A percentile compares a stretch with the other conserved stretches of the same genome.
These are phyloP conservation scores for Diplocarpon rosae DNA, from an alignment of 2,329 filamentous ascomycete genomes.

Conservation along the genomic window DNA sequence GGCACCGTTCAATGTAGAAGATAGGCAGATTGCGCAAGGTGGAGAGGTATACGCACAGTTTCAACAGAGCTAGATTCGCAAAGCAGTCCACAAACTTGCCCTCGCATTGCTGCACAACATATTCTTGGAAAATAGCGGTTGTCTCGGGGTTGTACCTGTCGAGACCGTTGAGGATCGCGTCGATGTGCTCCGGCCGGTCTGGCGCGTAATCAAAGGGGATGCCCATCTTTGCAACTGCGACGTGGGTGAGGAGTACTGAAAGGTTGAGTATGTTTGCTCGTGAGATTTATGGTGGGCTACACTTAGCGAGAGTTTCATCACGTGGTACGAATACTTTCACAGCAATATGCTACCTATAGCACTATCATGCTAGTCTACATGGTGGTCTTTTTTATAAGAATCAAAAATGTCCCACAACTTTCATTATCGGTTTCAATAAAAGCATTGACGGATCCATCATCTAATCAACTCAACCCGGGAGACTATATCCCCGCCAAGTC, in stretches of 20 bases:
- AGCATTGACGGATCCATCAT: too few species aligned
- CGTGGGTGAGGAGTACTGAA: neutral
- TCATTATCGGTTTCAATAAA: too few species aligned
- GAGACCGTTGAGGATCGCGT: slow-evolving; percentile 88
- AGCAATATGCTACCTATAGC: too few species aligned
- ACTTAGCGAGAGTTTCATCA: too few species aligned
- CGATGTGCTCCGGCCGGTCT: slow-evolving; percentile 85
- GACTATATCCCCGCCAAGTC: slow-evolving; percentile 56
- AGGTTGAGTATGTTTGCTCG: neutral
- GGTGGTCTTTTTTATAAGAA: too few species aligned
- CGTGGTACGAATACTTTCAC: too few species aligned
- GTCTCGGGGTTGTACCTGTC: slow-evolving; percentile 99
- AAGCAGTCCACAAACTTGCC: slow-evolving; percentile 91
- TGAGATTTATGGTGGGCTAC: too few species aligned
- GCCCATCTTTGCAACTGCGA: slow-evolving; percentile 21
- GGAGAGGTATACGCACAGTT: slow-evolving; percentile 65
- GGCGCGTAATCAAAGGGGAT: slow-evolving; percentile 71
- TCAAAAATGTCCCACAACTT: too few species aligned
- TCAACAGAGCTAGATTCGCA: slow-evolving; percentile 89
- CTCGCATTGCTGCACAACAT: slow-evolving; percentile 91
- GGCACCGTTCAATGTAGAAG: neutral
- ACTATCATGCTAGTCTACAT: too few species aligned
- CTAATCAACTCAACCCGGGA: slow-evolving; percentile 44
- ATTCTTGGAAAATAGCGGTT: slow-evolving; percentile 84
- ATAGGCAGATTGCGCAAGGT: slow-evolving; percentile 7